Evolutionary conservation across 2,329 filamentous ascomycete genomes (phyloP).

Genomic region (Exophiala sideris): DNA sequence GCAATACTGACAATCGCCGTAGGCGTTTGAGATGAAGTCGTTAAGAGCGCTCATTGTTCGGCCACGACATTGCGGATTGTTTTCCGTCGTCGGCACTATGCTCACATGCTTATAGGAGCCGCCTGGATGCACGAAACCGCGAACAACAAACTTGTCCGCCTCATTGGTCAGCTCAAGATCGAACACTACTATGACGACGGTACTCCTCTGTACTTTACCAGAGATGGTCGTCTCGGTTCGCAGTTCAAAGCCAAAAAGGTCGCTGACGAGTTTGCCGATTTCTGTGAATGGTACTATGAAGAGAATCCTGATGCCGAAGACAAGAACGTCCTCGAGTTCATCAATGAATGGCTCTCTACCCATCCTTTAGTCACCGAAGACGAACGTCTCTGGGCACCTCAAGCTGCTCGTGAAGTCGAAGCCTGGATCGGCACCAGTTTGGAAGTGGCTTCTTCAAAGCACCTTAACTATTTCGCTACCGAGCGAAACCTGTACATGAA

Average conservation of each 20-base stretch:
- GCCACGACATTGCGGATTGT: constrained; percentile 28
- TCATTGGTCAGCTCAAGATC: constrained; percentile 41
- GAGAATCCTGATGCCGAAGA: constrained; percentile 42
- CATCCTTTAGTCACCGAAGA: constrained; percentile 42
- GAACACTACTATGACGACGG: constrained; percentile 48
- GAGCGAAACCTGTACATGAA: constrained; percentile 47
- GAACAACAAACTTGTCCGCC: constrained; percentile 44
- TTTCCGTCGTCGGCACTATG: constrained; percentile 17
- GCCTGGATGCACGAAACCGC: constrained; percentile 48
- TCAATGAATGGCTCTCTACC: constrained; percentile 39
- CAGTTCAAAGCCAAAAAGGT: constrained; percentile 49
- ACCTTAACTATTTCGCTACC: constrained; percentile 44
- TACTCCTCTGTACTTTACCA: constrained; percentile 41
- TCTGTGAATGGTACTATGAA: constrained; percentile 41
- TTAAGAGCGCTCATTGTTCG: constrained; percentile 27
- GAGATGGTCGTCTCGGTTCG: constrained; percentile 41
- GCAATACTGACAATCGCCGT: constrained; percentile 34
- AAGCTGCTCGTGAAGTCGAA: constrained; percentile 44
- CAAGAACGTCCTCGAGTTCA: constrained; percentile 39
- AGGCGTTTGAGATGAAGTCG: constrained; percentile 26
- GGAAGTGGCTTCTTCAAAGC: constrained; percentile 42
- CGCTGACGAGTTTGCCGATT: constrained; percentile 45
- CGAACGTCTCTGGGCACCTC: constrained; percentile 44
- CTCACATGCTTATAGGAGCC: constrained; percentile 34
- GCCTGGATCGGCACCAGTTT: constrained; percentile 44